These are phyloP conservation scores for Magnaporthiopsis rhizophila DNA, from an alignment of 2,329 filamentous ascomycete species.

Conservation along the genomic window DNA sequence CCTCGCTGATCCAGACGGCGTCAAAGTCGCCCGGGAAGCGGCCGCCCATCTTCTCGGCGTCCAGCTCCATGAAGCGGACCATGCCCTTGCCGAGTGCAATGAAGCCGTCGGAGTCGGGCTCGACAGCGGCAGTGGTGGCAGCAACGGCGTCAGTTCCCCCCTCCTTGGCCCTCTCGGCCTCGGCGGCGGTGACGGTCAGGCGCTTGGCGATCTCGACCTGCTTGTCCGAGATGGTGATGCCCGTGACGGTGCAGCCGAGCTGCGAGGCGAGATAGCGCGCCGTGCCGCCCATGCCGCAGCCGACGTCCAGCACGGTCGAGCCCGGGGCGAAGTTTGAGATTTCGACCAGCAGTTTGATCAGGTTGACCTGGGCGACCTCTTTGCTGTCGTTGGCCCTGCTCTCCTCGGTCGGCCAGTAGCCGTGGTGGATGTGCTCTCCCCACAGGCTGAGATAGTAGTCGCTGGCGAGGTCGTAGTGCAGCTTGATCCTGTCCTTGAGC, in stretches of 20 bases:
- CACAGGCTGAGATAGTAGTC: slow-evolving; percentile 56
- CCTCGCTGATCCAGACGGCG: slow-evolving; percentile 54
- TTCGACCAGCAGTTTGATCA: slow-evolving; percentile 47
- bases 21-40: slow-evolving; percentile 43
- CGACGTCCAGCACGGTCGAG: slow-evolving; percentile 46
- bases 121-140: slow-evolving; percentile 2
- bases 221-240: slow-evolving; percentile 51
- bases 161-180: slow-evolving; percentile 10
- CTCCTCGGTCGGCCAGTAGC: slow-evolving; percentile 44
- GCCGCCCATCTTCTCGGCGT: slow-evolving; percentile 52
- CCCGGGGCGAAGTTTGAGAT: slow-evolving; percentile 27
- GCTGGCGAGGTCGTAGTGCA: slow-evolving; percentile 53
- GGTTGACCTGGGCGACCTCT: slow-evolving; percentile 48
- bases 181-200: slow-evolving; percentile 32
- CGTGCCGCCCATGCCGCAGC: slow-evolving; percentile 53
- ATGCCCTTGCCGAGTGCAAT: slow-evolving; percentile 32
- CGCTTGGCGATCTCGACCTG: slow-evolving; percentile 51
- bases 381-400: slow-evolving; percentile 42
- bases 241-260: slow-evolving; percentile 45
- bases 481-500: slow-evolving; percentile 49
- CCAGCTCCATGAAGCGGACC: slow-evolving; percentile 49
- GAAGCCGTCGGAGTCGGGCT: slow-evolving; percentile 25
- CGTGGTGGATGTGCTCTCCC: slow-evolving; percentile 58
- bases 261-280: slow-evolving; percentile 45
- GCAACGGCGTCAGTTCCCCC: slow-evolving; percentile 2